Evolutionary conservation across 306 rosid species (phyloP).

Genomic region (Begonia fuchsioides): DNA sequence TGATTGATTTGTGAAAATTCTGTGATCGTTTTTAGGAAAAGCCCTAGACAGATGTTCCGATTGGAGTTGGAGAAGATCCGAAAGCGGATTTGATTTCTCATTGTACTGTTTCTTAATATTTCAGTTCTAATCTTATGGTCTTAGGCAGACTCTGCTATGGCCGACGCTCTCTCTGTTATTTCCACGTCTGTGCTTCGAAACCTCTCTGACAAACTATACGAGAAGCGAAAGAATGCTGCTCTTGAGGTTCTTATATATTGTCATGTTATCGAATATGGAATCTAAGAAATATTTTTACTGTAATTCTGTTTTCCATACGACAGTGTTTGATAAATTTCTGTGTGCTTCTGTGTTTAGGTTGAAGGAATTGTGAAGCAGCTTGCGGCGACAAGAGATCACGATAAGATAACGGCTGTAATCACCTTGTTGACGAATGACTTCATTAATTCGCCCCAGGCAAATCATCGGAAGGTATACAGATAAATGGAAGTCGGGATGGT

Average conservation of each 20-base stretch:
- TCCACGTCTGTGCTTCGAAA: conserved; percentile 79
- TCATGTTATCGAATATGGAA: conserved; percentile 5
- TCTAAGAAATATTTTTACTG: conserved; percentile 29
- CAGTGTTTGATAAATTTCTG: background rate
- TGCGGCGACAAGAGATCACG: conserved; percentile 61
- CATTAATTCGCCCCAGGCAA: conserved; percentile 71
- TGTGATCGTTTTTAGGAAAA: background rate
- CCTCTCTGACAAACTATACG: conserved; percentile 92
- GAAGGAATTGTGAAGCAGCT: conserved; percentile 93
- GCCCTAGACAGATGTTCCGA: conserved; percentile 22
- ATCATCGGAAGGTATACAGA: conserved; percentile 72
- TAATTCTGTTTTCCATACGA: conserved; percentile 7
- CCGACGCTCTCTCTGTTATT: conserved; percentile 50
- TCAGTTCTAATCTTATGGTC: conserved; percentile 1
- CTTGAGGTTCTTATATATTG: conserved; percentile 42
- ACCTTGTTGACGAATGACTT: conserved; percentile 58
- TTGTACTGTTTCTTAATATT: background rate
- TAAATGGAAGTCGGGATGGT: background rate
- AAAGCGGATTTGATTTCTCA: conserved; percentile 23
- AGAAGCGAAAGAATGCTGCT: conserved; percentile 99
- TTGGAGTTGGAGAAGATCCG: conserved; percentile 44
- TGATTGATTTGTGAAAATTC: too few species aligned
- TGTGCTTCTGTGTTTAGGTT: conserved; percentile 32
- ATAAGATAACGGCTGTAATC: conserved; percentile 73
- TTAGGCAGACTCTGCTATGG: conserved; percentile 33